Base-by-base conservation (phyloP, 441 rosid genomes). In the Populus hybrid region DNA sequence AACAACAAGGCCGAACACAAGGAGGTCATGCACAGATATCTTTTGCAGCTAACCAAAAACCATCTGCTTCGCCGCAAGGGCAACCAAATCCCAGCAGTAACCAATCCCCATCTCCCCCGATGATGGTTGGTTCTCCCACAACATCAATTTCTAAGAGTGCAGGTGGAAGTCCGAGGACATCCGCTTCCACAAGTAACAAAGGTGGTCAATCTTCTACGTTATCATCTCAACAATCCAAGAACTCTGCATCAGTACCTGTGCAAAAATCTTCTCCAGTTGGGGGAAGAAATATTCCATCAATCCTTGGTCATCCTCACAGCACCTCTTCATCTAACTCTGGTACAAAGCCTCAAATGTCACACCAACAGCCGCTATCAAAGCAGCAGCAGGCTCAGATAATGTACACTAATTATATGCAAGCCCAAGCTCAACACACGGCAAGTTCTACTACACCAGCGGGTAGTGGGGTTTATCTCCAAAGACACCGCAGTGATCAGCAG, bases 91-190 rank as follows among this genome's bases (percentile, higher is more conserved):
- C 90, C 21, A 84, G 67, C 69, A 77, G 76, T 72, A 89, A 83
- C 81, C 97, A 86, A 79, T 87, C 92, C 18, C 85, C 87, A 0
- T 89, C 98, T 78, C 89, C 98, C 75, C 89, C 91, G 4, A 72
- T 88, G 86, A 80, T 86, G 66, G 93, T 89, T 71, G 93, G 97
- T 74, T 93, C 98, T 67, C 97, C 99, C 28, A 88, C 98, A 3
- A 85, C 95, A 9, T 91, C 98, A 0, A 84, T 94, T 74, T 94
- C 99, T 61, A 94, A 93, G 85, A 87, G 94, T 72, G 87, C 96
- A 5, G 88, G 98, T 63, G 99, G 96, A 71, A 94, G 98, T 81
- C 99, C 99, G 28, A 89, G 95, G 80, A 91, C 97, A 70, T 81
- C 95, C 5, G 82, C 90, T 40, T 87, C 98, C 28, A 82, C 90